Base-by-base conservation (phyloP, 805 yeast genomes). In the Kurtzmaniella cleridarum region DNA sequence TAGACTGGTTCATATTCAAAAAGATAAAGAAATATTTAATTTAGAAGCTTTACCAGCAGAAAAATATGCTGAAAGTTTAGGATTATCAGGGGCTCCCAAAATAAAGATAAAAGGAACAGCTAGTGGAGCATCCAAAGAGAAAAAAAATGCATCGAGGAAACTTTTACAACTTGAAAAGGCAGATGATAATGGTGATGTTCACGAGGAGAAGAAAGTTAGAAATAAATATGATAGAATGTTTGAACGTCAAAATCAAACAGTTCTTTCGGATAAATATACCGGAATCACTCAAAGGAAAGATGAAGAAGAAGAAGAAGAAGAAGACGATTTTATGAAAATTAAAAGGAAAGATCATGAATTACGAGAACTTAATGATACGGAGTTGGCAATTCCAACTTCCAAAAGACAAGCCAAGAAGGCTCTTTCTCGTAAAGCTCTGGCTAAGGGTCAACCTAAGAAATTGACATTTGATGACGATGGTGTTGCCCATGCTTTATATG, bases 151-250 rank as follows among this genome's bases (percentile, higher is more conserved):
- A 18, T 81, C 95, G 1, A 76, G 96, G 53, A 79, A 80, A 47
- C 62, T 90, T 46, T 51, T 76, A 34, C 71, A 74, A 5, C 63
- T 87, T 39, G 60, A 78, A 1, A 75, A 76, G 46, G 54, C 69
- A 5, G 56, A 68, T 38, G 66, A 59, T 1, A 82, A 84, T 41
- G 95, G 91, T 40, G 87, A 78, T 31, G 69, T 60, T 1, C 56
- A 42, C 47, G 50, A 49, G n/a, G 70, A 56, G 40, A 45, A 48
- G 32, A 74, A 75, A 48, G 82, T 79, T 2, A 77, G 89, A 53
- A 93, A 97, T 12, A 91, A 85, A 59, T 87, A 87, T 55, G 98
- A 93, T 60, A 78, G 90, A 45, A 90, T 93, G 95, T 93, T 93
- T 63, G 95, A 88, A 59, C 78, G 99, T 59, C 75, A 85, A 58